phyloP scores from a whole-genome alignment of 768 basidiomycete genomes.

The Cystobasidium ongulense region DNA sequence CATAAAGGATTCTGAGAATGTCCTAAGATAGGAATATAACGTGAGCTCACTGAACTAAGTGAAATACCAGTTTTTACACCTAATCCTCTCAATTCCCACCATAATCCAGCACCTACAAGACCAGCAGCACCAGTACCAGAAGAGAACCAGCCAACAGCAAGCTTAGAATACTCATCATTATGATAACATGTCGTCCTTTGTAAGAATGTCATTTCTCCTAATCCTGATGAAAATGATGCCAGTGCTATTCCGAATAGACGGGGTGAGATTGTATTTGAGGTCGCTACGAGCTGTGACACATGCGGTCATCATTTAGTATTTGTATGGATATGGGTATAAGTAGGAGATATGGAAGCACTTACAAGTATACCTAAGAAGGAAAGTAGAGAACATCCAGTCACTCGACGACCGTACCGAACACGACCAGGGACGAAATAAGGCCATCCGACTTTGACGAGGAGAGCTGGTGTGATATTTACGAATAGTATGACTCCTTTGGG shows the following conservation, averaged over 20 bases:
- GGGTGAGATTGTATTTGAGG: conserved; percentile 58
- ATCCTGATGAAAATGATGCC: conserved; percentile 79
- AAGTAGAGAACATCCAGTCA: conserved; percentile 64
- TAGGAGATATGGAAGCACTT: conserved; percentile 44
- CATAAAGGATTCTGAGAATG: not conserved
- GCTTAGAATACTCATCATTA: conserved; percentile 63
- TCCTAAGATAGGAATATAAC: not conserved
- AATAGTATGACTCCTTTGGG: conserved; percentile 72
- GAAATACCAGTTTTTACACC: conserved; percentile 79
- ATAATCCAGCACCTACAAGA: conserved; percentile 78
- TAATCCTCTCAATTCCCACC: conserved; percentile 83
- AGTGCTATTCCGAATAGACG: conserved; percentile 71
- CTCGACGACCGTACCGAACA: conserved; percentile 67
- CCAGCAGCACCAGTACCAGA: conserved; percentile 92
- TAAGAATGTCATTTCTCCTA: conserved; percentile 89
- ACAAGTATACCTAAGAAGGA: conserved; percentile 83
- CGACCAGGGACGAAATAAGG: conserved; percentile 72
- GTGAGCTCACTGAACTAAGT: conserved; percentile 60
- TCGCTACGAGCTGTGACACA: conserved; percentile 60
- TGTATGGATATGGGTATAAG: not conserved
- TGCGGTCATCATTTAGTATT: not conserved
- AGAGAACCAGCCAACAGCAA: conserved; percentile 84
- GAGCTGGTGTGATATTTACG: conserved; percentile 83
- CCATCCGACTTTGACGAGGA: conserved; percentile 82
- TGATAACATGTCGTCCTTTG: conserved; percentile 53